A percentile compares a stretch with the other conserved stretches of the same genome.
These are phyloP conservation scores for Phoenix roebelenii DNA, from an alignment of 176 grass and related monocot genomes.

Conservation along the genomic window DNA sequence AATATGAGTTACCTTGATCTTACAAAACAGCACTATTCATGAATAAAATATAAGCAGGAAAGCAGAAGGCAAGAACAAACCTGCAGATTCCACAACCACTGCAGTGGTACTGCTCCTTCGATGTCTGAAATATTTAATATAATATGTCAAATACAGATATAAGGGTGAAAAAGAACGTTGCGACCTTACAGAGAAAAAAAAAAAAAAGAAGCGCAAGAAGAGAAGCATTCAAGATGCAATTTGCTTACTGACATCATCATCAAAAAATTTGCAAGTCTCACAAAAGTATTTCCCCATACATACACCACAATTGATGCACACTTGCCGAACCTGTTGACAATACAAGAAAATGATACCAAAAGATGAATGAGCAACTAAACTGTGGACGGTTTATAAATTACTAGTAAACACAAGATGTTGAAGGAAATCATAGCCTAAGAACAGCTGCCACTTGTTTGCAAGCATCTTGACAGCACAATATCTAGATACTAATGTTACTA, in stretches of 20 bases:
- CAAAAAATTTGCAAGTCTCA: conserved; percentile 81
- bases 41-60: too few species aligned
- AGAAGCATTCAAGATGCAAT: neutral
- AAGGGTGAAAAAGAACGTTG: too few species aligned
- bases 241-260: conserved; percentile 58
- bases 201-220: neutral
- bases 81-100: conserved; percentile 86
- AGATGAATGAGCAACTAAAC: neutral
- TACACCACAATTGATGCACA: conserved; percentile 69
- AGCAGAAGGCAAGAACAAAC: conserved; percentile 6
- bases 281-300: conserved; percentile 92
- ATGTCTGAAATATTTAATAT: conserved; percentile 42
- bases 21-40: too few species aligned
- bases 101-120: conserved; percentile 93
- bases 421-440: too few species aligned
- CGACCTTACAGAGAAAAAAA: too few species aligned
- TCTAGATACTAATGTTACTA: too few species aligned
- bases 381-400: neutral
- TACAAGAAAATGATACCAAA: neutral
- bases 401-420: too few species aligned
- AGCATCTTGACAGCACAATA: too few species aligned
- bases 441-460: too few species aligned
- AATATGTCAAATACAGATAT: conserved; percentile 2
- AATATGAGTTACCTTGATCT: too few species aligned
- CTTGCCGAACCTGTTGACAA: conserved; percentile 52